Evolutionary conservation across 768 basidiomycete genomes (phyloP).

Genomic region (Lactarius tabidus): DNA sequence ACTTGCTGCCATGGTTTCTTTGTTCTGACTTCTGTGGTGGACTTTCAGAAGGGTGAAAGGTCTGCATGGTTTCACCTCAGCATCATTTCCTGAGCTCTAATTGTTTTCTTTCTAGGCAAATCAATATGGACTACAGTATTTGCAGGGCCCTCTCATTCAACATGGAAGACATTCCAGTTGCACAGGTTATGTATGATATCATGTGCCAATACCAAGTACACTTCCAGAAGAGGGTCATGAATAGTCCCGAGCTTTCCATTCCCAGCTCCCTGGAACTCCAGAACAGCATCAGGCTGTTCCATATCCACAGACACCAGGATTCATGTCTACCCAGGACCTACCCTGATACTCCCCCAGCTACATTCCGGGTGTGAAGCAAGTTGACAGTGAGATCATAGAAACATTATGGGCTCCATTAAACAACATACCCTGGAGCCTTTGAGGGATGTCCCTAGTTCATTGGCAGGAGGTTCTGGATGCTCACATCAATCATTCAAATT

Average conservation of each 20-base stretch:
- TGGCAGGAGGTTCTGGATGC: conserved; percentile 32
- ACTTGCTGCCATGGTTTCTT: neutral
- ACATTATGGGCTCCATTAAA: conserved; percentile 35
- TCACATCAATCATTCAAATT: neutral
- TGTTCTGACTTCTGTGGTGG: neutral
- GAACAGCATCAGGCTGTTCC: conserved; percentile 31
- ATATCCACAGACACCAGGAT: conserved; percentile 28
- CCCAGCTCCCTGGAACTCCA: neutral
- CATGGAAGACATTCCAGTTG: neutral
- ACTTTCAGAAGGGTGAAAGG: neutral
- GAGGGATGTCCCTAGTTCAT: conserved; percentile 25
- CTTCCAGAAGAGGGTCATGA: neutral
- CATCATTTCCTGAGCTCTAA: too few relatives aligned
- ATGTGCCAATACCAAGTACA: neutral
- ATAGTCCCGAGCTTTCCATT: neutral
- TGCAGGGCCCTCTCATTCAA: neutral
- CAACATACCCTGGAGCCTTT: conserved; percentile 27
- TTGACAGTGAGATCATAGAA: conserved; percentile 37
- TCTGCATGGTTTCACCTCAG: neutral
- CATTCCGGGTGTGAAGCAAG: conserved; percentile 30
- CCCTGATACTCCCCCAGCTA: conserved; percentile 29
- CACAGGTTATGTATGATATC: neutral
- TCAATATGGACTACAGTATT: neutral
- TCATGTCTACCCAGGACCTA: too few relatives aligned
- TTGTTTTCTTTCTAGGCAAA: neutral